A percentile compares a stretch with the other conserved stretches of the same genome.
phyloP scores from a whole-genome alignment of 2,329 filamentous ascomycete species.

The Bipolaris gigantea region DNA sequence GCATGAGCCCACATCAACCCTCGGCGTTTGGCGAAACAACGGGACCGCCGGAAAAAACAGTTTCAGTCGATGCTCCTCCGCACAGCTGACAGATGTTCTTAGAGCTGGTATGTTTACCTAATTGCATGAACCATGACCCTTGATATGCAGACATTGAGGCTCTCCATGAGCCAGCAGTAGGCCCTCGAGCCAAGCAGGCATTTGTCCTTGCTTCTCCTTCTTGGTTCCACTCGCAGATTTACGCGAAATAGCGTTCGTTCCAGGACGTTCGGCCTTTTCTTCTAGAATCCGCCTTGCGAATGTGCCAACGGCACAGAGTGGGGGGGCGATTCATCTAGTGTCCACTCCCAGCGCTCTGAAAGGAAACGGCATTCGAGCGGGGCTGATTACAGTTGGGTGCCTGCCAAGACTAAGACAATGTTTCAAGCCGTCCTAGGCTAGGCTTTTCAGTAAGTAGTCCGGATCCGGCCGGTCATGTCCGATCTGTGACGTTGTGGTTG shows the following conservation, averaged over 20 bases:
- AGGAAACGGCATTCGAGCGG: constrained; percentile 24
- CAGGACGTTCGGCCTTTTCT: constrained; percentile 4
- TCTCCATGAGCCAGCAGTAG: background rate
- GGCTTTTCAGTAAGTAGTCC: background rate
- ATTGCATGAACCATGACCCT: background rate
- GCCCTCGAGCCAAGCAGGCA: background rate
- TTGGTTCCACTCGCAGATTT: background rate
- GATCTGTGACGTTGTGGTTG: constrained; percentile 1
- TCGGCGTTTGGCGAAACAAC: constrained; percentile 34
- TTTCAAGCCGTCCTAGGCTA: constrained; percentile 15
- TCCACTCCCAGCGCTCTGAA: constrained; percentile 1
- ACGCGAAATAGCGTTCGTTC: constrained; percentile 4
- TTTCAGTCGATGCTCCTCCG: constrained; percentile 6
- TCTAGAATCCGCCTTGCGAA: constrained; percentile 12
- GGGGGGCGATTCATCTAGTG: constrained; percentile 22
- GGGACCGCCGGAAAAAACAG: constrained; percentile 18
- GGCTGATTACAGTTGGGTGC: constrained; percentile 21
- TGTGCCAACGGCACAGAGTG: constrained; percentile 13
- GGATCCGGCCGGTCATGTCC: background rate
- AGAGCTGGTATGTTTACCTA: background rate
- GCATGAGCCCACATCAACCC: constrained; percentile 25
- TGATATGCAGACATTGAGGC: background rate
- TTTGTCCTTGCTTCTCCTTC: background rate
- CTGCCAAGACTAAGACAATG: constrained; percentile 12
- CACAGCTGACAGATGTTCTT: constrained; percentile 1